Evolutionary conservation across 176 grass and related monocot species (phyloP).

Genomic region (Carex myosuroides): DNA sequence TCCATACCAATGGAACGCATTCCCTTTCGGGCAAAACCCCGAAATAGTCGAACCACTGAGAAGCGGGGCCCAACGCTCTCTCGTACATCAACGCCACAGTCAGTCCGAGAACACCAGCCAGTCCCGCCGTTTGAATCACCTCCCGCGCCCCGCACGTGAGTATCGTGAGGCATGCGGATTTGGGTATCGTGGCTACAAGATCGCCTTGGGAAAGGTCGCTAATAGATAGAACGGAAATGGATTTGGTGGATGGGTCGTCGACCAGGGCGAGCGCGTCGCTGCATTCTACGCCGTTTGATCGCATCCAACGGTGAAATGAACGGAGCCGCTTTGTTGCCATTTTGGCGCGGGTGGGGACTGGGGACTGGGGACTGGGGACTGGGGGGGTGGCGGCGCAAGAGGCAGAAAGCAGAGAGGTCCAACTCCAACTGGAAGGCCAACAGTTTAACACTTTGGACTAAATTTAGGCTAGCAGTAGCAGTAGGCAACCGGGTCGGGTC

Average conservation of each 20-base stretch:
- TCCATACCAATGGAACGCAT: slow-evolving; percentile 80
- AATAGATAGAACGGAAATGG: slow-evolving; percentile 46
- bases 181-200: slow-evolving; percentile 72
- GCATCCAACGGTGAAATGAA: slow-evolving; percentile 79
- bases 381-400: background rate
- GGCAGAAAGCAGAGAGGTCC: background rate
- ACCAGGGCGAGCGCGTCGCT: slow-evolving; percentile 68
- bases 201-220: slow-evolving; percentile 53
- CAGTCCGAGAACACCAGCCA: slow-evolving; percentile 52
- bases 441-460: no score
- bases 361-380: no score
- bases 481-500: no score
- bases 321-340: slow-evolving; percentile 46
- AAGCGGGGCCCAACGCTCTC: slow-evolving; percentile 35
- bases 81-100: slow-evolving; percentile 82
- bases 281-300: slow-evolving; percentile 56
- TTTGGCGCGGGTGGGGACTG: background rate
- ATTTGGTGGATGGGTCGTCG: slow-evolving; percentile 4
- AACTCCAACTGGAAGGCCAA: no score
- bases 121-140: slow-evolving; percentile 46
- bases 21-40: slow-evolving; percentile 64
- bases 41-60: slow-evolving; percentile 64
- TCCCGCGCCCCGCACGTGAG: slow-evolving; percentile 40
- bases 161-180: slow-evolving; percentile 60
- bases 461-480: no score